Base-by-base conservation (phyloP, 345 rosid genomes). In the Salix exigua region DNA sequence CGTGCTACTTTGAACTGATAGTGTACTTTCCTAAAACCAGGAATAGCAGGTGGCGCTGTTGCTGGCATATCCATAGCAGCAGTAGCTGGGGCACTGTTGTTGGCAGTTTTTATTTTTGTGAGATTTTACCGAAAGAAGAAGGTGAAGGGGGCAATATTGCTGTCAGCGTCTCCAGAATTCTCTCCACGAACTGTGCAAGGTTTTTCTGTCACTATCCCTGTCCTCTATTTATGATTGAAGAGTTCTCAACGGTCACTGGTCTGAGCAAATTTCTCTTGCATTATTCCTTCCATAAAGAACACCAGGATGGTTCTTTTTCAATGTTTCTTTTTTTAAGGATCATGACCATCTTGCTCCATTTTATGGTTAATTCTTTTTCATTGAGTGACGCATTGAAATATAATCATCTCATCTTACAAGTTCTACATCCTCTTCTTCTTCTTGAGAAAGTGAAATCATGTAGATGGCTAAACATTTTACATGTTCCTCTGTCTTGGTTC, bases 51-150 rank as follows among this genome's bases (percentile, higher is more conserved):
- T 74, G 97, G 97, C 80, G 84, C 37, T 78, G 87, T 93, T 63
- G 92, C 86, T 71, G 94, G 92, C 79, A 90, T 96, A 73, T 78
- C 82, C 42, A 23, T 88, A 40, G 97, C 85, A 75, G 91, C 77
- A 60, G 81, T 84, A 60, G 85, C 78, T 35, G 85, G 33, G 58
- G 71, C 88, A 68, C 64, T 83, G 63, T 85, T 90, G 37, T 31
- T 87, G 48, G 92, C 83, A 26, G 83, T 75, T 37, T 51, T 83
- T 64, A 2, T 87, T 11, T 91, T 86, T 46, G 51, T 76, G 68
- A 82, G 82, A 82, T 72, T 77, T 73, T 88, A 86, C 83, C 80
- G 86, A 74, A 91, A 86, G 88, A 89, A 80, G 77, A 89, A 78
- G 83, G 72, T 62, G 46, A 90, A 86, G 77, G 67, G 53, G 68